Conservation (phyloP, 2,329 filamentous ascomycete species). For the Colletotrichum orbiculare region DNA sequence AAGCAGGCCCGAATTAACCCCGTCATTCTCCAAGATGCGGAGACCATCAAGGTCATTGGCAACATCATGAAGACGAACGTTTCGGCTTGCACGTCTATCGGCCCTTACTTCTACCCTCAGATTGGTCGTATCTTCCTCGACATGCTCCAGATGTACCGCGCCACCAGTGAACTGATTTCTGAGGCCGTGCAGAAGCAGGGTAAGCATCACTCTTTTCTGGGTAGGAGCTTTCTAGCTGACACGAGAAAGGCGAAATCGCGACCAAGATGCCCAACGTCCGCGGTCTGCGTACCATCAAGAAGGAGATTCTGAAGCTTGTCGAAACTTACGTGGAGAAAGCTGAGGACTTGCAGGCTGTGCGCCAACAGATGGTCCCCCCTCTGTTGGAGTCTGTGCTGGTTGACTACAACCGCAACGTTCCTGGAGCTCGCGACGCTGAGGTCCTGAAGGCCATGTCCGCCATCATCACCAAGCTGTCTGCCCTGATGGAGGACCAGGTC, state of each 20-base stretch:
- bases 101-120: constrained; percentile 97
- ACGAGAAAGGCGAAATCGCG: constrained; percentile 80
- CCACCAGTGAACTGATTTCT: constrained; percentile 95
- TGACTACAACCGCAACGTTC: constrained; percentile 97
- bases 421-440: constrained; percentile 94
- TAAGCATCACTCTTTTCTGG: neutral
- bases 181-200: constrained; percentile 72
- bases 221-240: constrained; percentile 1
- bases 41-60: constrained; percentile 98
- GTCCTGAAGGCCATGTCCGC: constrained; percentile 98
- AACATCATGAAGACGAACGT: constrained; percentile 99
- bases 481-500: constrained; percentile 97
- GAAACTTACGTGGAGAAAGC: constrained; percentile 99
- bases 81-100: constrained; percentile 96
- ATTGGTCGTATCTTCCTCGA: constrained; percentile 98
- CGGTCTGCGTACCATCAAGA: constrained; percentile 96
- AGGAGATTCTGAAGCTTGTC: constrained; percentile 98
- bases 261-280: constrained; percentile 98
- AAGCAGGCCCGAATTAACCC: constrained; percentile 86
- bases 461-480: constrained; percentile 95
- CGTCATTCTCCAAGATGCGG: constrained; percentile 86
- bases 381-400: constrained; percentile 92
- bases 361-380: constrained; percentile 93
- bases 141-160: constrained; percentile 99
- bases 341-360: constrained; percentile 93